Evolutionary conservation across 768 basidiomycete species (phyloP).

Genomic region (Amanita jacksonii): DNA sequence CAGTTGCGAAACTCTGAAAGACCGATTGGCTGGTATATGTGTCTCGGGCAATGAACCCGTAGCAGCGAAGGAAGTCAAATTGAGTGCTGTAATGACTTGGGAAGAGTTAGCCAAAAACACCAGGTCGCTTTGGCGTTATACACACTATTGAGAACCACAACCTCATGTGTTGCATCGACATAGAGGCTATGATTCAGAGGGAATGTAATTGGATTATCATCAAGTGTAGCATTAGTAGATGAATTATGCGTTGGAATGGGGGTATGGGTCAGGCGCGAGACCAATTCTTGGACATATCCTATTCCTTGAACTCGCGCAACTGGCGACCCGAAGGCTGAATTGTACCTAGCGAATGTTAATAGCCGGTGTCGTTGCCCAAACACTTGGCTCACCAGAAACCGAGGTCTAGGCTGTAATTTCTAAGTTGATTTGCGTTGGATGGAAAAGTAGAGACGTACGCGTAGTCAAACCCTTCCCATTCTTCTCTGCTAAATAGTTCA

Average conservation of each 20-base stretch:
- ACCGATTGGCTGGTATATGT: conserved; percentile 53
- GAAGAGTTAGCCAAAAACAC: neutral
- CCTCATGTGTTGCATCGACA: conserved; percentile 87
- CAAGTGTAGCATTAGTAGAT: conserved; percentile 76
- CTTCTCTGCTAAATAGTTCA: conserved; percentile 79
- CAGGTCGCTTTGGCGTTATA: neutral
- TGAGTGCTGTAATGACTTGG: conserved; percentile 75
- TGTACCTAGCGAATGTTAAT: conserved; percentile 36
- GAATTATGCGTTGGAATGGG: conserved; percentile 64
- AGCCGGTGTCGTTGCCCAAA: too few relatives aligned
- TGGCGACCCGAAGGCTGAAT: conserved; percentile 75
- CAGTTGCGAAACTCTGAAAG: conserved; percentile 68
- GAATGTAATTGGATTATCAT: conserved; percentile 60
- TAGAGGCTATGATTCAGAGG: conserved; percentile 66
- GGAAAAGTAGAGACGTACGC: conserved; percentile 35
- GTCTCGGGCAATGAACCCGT: conserved; percentile 68
- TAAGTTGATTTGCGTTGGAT: neutral
- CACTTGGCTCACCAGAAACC: conserved; percentile 41
- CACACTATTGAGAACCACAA: conserved; percentile 79
- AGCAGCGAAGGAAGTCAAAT: conserved; percentile 63
- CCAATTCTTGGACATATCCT: conserved; percentile 75
- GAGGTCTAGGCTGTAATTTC: conserved; percentile 43
- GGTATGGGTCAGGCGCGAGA: conserved; percentile 74
- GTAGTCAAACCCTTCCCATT: conserved; percentile 93
- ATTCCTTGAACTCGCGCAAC: conserved; percentile 68